These are phyloP conservation scores for Wilcoxina mikolae DNA, from an alignment of 495 filamentous ascomycete genomes.

Conservation along the genomic window DNA sequence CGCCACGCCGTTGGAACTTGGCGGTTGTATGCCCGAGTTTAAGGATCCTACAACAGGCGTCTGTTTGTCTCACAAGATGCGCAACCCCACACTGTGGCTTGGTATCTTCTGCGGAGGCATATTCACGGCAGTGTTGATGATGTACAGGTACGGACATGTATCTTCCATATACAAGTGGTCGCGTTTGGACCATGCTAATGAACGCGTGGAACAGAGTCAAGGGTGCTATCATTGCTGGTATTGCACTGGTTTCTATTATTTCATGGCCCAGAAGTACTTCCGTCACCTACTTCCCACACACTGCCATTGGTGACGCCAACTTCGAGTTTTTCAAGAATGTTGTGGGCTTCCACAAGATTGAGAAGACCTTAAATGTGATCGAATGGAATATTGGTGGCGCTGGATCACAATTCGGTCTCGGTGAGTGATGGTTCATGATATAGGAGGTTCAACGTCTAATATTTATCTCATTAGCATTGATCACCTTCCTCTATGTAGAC, in stretches of 20 bases:
- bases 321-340: slow-evolving; percentile 80
- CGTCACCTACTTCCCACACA: slow-evolving; percentile 67
- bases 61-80: slow-evolving; percentile 44
- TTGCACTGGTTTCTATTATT: slow-evolving; percentile 67
- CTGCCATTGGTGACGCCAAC: slow-evolving; percentile 41
- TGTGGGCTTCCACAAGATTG: slow-evolving; percentile 62
- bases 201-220: slow-evolving; percentile 40
- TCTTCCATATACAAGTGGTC: neutral
- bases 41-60: slow-evolving; percentile 19
- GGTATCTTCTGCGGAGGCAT: slow-evolving; percentile 72
- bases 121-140: slow-evolving; percentile 59
- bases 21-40: slow-evolving; percentile 42
- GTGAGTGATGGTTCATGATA: slow-evolving; percentile 23
- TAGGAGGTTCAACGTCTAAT: slow-evolving; percentile 4
- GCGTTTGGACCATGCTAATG: neutral
- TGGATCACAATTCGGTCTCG: slow-evolving; percentile 53
- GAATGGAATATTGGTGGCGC: slow-evolving; percentile 51
- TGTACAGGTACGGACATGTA: slow-evolving; percentile 40
- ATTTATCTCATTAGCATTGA: slow-evolving; percentile 41
- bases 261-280: slow-evolving; percentile 61
- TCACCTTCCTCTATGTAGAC: slow-evolving; percentile 77
- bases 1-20: slow-evolving; percentile 49
- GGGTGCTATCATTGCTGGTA: slow-evolving; percentile 65
- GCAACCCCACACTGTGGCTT: slow-evolving; percentile 63
- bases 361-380: slow-evolving; percentile 47